These are phyloP conservation scores for Paramecium tetraurelia DNA, from an alignment of 73 alveolate genomes.

Conservation along the genomic window DNA sequence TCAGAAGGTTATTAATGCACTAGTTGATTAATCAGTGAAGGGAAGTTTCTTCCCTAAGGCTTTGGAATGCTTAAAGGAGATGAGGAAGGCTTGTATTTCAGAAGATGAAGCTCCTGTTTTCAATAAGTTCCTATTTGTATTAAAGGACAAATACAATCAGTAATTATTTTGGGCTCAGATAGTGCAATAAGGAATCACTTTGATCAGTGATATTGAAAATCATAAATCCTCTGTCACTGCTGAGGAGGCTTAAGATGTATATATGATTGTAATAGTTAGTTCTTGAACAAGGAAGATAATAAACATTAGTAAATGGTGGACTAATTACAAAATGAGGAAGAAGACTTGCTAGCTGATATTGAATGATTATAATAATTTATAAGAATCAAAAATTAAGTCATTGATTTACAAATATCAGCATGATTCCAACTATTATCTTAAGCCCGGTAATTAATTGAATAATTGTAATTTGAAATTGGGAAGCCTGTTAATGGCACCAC, in stretches of 20 bases:
- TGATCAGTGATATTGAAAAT: conserved; percentile 83
- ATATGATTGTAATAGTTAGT: conserved; percentile 56
- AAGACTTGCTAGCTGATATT: conserved; percentile 77
- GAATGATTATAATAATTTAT: conserved; percentile 62
- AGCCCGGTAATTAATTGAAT: not conserved
- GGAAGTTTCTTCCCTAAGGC: conserved; percentile 93
- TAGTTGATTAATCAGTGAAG: conserved; percentile 69
- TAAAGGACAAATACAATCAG: conserved; percentile 65
- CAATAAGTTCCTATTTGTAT: conserved; percentile 71
- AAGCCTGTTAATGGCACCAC: not conserved
- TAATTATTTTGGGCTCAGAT: conserved; percentile 66
- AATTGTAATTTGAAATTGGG: not conserved
- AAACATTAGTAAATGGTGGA: conserved; percentile 38
- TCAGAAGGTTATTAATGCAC: conserved; percentile 74
- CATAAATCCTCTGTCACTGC: conserved; percentile 67
- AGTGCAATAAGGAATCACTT: conserved; percentile 73
- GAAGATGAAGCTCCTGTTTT: conserved; percentile 90
- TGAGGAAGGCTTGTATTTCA: conserved; percentile 87
- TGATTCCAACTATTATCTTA: not conserved
- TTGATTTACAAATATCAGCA: not conserved
- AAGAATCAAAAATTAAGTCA: not conserved
- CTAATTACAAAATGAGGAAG: conserved; percentile 46
- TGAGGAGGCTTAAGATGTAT: conserved; percentile 76
- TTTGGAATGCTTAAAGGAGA: conserved; percentile 85
- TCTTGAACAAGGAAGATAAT: conserved; percentile 50